Conservation (phyloP, 2,329 filamentous ascomycete genomes). For the Emericellopsis atlantica region DNA sequence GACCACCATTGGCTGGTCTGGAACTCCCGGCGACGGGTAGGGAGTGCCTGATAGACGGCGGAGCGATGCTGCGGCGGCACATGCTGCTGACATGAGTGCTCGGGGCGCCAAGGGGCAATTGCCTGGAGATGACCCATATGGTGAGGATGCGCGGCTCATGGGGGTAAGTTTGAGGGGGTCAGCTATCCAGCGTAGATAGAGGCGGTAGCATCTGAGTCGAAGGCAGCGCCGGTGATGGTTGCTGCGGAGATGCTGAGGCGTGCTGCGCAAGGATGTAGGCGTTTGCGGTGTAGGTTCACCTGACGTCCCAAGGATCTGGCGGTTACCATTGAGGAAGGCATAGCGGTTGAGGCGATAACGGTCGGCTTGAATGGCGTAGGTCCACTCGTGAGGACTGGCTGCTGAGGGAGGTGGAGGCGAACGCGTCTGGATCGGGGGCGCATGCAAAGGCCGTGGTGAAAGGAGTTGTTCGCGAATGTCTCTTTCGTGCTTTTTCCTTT, state of each 20-base stretch:
- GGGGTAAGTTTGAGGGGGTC: background rate
- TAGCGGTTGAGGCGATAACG: no score
- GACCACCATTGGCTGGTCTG: constrained; percentile 3
- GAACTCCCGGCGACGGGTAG: background rate
- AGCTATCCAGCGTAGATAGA: background rate
- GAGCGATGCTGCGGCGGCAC: background rate
- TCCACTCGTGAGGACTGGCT: background rate
- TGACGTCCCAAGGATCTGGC: no score
- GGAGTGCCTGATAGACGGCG: no score
- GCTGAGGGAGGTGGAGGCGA: background rate
- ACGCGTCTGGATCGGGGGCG: background rate
- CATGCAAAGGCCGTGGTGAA: background rate
- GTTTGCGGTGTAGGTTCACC: no score
- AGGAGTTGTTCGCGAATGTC: background rate
- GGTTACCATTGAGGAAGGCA: no score
- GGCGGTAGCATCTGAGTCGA: background rate
- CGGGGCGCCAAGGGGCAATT: background rate
- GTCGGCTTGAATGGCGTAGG: no score
- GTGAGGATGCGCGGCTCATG: background rate
- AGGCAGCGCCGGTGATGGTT: constrained; percentile 1
- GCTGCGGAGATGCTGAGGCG: background rate
- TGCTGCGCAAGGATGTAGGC: no score
- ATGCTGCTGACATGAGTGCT: background rate
- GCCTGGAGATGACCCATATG: no score
- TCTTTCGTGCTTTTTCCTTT: background rate